phyloP scores from a whole-genome alignment of 352 stramenopile species.

The Globisporangium polare region DNA sequence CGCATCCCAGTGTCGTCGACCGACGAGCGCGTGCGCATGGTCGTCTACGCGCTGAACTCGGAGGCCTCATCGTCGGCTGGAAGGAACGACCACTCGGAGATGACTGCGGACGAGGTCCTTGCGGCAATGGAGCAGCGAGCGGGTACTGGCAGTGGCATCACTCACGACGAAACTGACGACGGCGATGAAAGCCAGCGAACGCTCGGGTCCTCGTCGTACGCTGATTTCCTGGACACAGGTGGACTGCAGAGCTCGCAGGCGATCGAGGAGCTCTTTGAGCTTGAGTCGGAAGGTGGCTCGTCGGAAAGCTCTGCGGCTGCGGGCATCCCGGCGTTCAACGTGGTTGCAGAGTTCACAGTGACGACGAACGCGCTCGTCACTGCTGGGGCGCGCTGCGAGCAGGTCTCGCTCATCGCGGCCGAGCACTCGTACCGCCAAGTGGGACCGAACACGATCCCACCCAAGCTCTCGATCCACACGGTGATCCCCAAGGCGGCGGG shows the following conservation, averaged over 20 bases:
- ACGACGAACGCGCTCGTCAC: conserved; percentile 62
- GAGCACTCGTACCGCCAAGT: conserved; percentile 78
- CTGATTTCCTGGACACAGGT: conserved; percentile 26
- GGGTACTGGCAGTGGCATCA: conserved; percentile 26
- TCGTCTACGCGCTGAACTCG: conserved; percentile 62
- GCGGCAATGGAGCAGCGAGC: conserved; percentile 57
- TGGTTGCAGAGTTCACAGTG: conserved; percentile 75
- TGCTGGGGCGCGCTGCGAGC: conserved; percentile 56
- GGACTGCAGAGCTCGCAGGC: conserved; percentile 32
- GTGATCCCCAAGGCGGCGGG: conserved; percentile 69
- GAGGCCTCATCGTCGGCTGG: conserved; percentile 34
- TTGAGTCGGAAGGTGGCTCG: conserved; percentile 62
- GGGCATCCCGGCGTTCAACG: conserved; percentile 36
- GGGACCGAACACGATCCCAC: conserved; percentile 43
- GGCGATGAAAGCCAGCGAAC: conserved; percentile 32
- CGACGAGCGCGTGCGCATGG: conserved; percentile 69
- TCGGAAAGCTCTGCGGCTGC: conserved; percentile 22
- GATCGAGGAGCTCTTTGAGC: conserved; percentile 82
- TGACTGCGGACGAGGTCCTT: conserved; percentile 69
- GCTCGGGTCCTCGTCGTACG: conserved; percentile 44
- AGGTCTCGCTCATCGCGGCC: conserved; percentile 51
- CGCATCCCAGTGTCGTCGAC: conserved; percentile 54
- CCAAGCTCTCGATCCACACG: conserved; percentile 75
- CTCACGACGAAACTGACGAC: conserved; percentile 28
- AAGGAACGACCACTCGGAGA: conserved; percentile 59